These are phyloP conservation scores for Solanum hybrid DNA, from an alignment of 305 asterid species.

Conservation along the genomic window DNA sequence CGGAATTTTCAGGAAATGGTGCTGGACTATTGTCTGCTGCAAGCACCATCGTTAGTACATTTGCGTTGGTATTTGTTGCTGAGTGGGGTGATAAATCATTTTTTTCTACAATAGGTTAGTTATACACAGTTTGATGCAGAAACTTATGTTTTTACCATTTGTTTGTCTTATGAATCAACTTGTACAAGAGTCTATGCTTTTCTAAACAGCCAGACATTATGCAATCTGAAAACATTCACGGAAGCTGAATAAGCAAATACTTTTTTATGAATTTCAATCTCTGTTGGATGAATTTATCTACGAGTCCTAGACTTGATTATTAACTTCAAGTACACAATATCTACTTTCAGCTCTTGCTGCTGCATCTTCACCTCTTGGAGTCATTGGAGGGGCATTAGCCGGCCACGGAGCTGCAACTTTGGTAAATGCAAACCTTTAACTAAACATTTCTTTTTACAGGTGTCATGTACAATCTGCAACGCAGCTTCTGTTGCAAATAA, in stretches of 20 bases:
- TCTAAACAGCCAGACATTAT: background rate
- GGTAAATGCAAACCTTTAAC: slow-evolving; percentile 31
- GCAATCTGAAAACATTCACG: background rate
- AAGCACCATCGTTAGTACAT: slow-evolving; percentile 68
- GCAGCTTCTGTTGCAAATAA: background rate
- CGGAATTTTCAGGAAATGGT: slow-evolving; percentile 77
- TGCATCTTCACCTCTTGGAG: slow-evolving; percentile 98
- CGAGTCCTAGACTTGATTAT: background rate
- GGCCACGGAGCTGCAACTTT: slow-evolving; percentile 91
- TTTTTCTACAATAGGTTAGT: slow-evolving; percentile 84
- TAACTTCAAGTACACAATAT: background rate
- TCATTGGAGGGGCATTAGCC: slow-evolving; percentile 89
- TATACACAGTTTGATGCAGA: background rate
- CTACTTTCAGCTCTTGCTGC: slow-evolving; percentile 63
- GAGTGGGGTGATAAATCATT: slow-evolving; percentile 99
- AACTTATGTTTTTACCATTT: background rate
- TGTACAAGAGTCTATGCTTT: background rate
- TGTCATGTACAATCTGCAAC: background rate
- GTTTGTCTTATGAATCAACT: background rate
- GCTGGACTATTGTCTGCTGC: slow-evolving; percentile 81
- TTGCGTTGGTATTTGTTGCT: slow-evolving; percentile 79
- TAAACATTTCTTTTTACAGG: background rate
- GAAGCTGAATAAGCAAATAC: background rate
- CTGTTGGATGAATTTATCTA: background rate
- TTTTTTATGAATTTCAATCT: background rate